These are phyloP conservation scores for Clarireedia homoeocarpa DNA, from an alignment of 2,329 filamentous ascomycete genomes.

Conservation along the genomic window DNA sequence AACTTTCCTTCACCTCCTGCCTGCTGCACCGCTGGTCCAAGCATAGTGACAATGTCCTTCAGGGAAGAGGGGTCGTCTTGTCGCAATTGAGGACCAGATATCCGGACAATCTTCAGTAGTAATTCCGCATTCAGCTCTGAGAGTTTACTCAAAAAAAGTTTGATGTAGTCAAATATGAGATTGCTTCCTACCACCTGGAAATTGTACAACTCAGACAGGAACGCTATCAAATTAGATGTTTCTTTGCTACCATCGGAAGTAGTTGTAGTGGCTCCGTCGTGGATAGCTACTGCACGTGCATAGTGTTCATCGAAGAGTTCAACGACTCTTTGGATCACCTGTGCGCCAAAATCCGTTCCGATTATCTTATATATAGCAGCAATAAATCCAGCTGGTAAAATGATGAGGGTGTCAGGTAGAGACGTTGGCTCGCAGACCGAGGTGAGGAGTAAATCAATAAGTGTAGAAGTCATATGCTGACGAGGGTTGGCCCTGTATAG, in stretches of 20 bases:
- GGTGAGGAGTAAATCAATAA: slow-evolving; percentile 71
- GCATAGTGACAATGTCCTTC: slow-evolving; percentile 77
- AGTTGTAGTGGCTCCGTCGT: slow-evolving; percentile 24
- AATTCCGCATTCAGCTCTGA: slow-evolving; percentile 85
- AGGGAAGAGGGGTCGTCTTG: slow-evolving; percentile 82
- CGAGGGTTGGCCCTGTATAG: slow-evolving; percentile 78
- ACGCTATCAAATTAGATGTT: slow-evolving; percentile 68
- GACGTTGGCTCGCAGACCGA: slow-evolving; percentile 71
- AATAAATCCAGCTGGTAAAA: slow-evolving; percentile 83
- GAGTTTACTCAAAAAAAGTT: slow-evolving; percentile 64
- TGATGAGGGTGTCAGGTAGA: slow-evolving; percentile 81
- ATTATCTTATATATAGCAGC: slow-evolving; percentile 80
- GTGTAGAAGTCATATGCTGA: slow-evolving; percentile 76
- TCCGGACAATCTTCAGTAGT: slow-evolving; percentile 74
- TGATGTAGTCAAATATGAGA: slow-evolving; percentile 86
- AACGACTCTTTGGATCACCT: slow-evolving; percentile 72
- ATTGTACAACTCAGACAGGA: slow-evolving; percentile 82
- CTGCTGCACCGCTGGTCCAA: slow-evolving; percentile 64
- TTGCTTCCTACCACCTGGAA: slow-evolving; percentile 80
- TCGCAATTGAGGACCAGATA: slow-evolving; percentile 72
- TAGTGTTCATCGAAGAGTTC: slow-evolving; percentile 66
- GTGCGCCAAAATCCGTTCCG: slow-evolving; percentile 83
- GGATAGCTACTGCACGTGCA: slow-evolving; percentile 29
- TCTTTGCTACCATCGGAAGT: slow-evolving; percentile 43
- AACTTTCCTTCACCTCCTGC: slow-evolving; percentile 63